These are phyloP conservation scores for Debaryomyces castellii DNA, from an alignment of 805 yeast species.

Conservation along the genomic window DNA sequence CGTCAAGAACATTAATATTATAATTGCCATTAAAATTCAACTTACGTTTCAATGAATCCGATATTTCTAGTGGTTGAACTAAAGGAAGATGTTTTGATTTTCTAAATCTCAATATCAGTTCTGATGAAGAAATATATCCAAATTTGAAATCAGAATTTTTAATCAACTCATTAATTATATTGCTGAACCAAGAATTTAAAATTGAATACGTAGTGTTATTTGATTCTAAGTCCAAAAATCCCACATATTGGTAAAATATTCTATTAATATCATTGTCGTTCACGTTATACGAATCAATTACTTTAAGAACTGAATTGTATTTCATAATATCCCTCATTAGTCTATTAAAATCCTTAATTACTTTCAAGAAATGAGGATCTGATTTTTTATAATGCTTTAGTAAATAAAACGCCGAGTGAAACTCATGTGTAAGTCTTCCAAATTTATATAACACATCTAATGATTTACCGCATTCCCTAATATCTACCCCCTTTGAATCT, in stretches of 20 bases:
- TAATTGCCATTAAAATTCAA: background rate
- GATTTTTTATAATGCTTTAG: background rate
- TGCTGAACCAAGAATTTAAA: constrained; percentile 2
- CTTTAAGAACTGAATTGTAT: background rate
- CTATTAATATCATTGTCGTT: background rate
- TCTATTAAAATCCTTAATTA: background rate
- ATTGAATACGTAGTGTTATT: background rate
- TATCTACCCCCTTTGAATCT: background rate
- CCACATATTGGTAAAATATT: constrained; percentile 7
- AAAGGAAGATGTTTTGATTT: background rate
- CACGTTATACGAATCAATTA: background rate
- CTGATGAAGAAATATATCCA: background rate
- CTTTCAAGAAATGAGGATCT: background rate
- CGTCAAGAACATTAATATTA: background rate
- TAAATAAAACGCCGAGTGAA: constrained; percentile 2
- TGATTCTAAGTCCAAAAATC: constrained; percentile 3
- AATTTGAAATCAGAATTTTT: background rate
- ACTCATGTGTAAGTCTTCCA: constrained; percentile 8
- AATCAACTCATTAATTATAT: constrained; percentile 1
- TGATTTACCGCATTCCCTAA: background rate
- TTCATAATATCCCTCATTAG: constrained; percentile 3
- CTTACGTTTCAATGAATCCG: background rate
- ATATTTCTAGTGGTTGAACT: background rate
- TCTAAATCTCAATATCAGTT: background rate
- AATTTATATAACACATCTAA: constrained; percentile 4